Percentiles rank a stretch among this genome's conserved stretches.
phyloP scores from a whole-genome alignment of 1,139 yeast species.

The Sugiyamaella japonica region DNA sequence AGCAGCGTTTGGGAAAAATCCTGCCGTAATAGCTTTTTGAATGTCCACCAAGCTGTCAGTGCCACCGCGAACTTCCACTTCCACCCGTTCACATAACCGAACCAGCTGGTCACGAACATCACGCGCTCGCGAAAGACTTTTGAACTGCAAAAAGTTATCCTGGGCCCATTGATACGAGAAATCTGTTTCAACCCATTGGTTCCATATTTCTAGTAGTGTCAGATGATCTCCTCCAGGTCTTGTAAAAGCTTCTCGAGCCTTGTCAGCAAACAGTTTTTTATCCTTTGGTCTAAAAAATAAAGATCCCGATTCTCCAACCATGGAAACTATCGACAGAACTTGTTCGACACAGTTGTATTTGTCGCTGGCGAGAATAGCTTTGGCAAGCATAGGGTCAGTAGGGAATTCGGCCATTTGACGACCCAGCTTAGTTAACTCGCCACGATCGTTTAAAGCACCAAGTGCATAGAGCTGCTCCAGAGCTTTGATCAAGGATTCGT shows the following conservation, averaged over 20 bases:
- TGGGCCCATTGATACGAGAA: slow-evolving; percentile 82
- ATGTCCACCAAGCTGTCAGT: slow-evolving; percentile 43
- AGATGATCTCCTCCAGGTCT: slow-evolving; percentile 75
- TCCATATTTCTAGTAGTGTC: slow-evolving; percentile 70
- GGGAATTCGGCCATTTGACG: slow-evolving; percentile 91
- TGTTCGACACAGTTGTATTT: slow-evolving; percentile 61
- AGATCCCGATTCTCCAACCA: slow-evolving; percentile 79
- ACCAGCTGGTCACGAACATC: slow-evolving; percentile 73
- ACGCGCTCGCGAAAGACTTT: slow-evolving; percentile 66
- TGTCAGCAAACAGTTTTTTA: slow-evolving; percentile 63
- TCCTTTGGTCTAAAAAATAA: slow-evolving; percentile 76
- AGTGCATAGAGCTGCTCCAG: slow-evolving; percentile 77
- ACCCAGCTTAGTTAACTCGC: slow-evolving; percentile 76
- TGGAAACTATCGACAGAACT: slow-evolving; percentile 68
- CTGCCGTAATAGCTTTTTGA: slow-evolving; percentile 71
- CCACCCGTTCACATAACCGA: slow-evolving; percentile 61
- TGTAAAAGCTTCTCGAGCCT: slow-evolving; percentile 55
- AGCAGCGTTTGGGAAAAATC: slow-evolving; percentile 82
- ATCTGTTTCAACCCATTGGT: slow-evolving; percentile 71
- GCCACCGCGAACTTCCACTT: slow-evolving; percentile 42
- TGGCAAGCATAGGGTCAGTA: slow-evolving; percentile 84
- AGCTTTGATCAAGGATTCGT: slow-evolving; percentile 70
- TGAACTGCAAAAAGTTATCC: slow-evolving; percentile 77
- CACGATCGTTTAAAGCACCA: slow-evolving; percentile 84
- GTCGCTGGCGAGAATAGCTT: slow-evolving; percentile 64